phyloP scores from a whole-genome alignment of 495 filamentous ascomycete species.

The Astrothelium subdiscretum region DNA sequence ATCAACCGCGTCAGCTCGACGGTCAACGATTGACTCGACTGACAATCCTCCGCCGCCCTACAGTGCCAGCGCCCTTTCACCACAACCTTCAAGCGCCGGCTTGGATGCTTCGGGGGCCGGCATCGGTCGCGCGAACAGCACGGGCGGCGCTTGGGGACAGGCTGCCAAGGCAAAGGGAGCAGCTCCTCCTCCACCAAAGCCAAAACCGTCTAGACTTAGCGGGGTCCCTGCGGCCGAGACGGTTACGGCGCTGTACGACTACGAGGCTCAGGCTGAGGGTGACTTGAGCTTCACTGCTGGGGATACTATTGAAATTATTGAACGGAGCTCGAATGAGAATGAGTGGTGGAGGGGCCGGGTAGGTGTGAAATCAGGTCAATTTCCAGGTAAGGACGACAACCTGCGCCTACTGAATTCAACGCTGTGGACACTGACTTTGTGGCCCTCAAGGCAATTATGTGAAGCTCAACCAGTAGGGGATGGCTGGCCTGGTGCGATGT shows the following conservation, averaged over 20 bases:
- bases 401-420: not conserved
- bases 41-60: constrained; percentile 66
- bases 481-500: not conserved
- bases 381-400: constrained; percentile 63
- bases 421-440: constrained; percentile 3
- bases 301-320: constrained; percentile 80
- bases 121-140: constrained; percentile 41
- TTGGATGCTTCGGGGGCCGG: constrained; percentile 23
- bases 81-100: constrained; percentile 8
- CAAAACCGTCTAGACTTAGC: constrained; percentile 68
- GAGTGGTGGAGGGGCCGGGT: constrained; percentile 92
- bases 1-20: constrained; percentile 23
- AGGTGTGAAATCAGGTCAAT: constrained; percentile 72
- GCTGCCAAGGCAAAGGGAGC: constrained; percentile 69
- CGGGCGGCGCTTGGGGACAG: constrained; percentile 45
- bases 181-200: constrained; percentile 82
- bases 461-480: constrained; percentile 10
- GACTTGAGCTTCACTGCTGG: constrained; percentile 87
- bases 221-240: constrained; percentile 56
- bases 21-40: constrained; percentile 36
- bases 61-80: constrained; percentile 25
- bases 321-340: constrained; percentile 72
- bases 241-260: constrained; percentile 64
- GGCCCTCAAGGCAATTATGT: constrained; percentile 18
- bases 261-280: constrained; percentile 88